Conservation (phyloP, 805 yeast species). For the Myxozyma neglecta region DNA sequence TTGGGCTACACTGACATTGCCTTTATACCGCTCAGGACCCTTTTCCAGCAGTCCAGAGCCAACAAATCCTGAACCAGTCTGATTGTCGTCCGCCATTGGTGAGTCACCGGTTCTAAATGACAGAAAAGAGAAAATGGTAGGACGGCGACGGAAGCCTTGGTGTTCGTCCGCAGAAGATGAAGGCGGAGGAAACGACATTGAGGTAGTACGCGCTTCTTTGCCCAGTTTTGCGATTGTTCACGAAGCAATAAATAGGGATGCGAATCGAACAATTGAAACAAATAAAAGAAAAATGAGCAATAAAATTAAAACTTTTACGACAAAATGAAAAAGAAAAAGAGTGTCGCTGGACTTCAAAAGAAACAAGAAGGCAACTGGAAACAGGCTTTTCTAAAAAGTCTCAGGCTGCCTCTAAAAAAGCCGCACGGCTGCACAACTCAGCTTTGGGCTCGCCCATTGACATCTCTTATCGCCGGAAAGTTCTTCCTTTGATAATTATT, state of each 20-base stretch:
- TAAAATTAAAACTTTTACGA: too few species aligned
- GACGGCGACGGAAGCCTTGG: slow-evolving; percentile 31
- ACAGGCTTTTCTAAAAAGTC: too few species aligned
- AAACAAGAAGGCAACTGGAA: too few species aligned
- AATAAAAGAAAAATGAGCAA: too few species aligned
- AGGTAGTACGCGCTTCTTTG: slow-evolving; percentile 11
- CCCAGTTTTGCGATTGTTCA: neutral
- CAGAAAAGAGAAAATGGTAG: slow-evolving; percentile 26
- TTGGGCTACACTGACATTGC: slow-evolving; percentile 15
- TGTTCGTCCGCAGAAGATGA: slow-evolving; percentile 5
- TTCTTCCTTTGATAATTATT: too few species aligned
- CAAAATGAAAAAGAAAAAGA: too few species aligned
- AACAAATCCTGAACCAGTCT: neutral
- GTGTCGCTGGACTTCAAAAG: too few species aligned
- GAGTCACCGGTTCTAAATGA: slow-evolving; percentile 19
- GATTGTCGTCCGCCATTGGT: neutral
- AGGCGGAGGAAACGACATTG: slow-evolving; percentile 20
- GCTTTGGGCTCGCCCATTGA: too few species aligned
- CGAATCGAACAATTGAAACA: neutral
- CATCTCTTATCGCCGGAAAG: too few species aligned
- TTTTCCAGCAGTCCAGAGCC: slow-evolving; percentile 25
- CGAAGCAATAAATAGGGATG: neutral
- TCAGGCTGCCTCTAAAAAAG: too few species aligned
- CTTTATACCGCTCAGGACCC: neutral
- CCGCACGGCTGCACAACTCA: too few species aligned